Evolutionary conservation across 192 early-diverging fungal genomes (phyloP).

Genomic region (Backusella tuberculispora): DNA sequence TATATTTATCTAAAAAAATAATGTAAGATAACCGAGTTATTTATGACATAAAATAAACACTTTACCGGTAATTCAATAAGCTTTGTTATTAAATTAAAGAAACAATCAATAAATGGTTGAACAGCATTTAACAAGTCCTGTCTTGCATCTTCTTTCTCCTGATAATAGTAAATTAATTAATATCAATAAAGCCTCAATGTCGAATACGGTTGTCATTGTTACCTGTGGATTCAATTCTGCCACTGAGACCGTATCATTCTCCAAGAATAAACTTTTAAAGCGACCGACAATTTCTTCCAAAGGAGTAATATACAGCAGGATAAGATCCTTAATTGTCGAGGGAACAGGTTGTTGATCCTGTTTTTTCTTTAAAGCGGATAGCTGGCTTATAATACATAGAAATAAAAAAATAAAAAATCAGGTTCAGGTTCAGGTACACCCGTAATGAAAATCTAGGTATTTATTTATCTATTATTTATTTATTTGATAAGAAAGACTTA

Average conservation of each 20-base stretch:
- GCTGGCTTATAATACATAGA: conserved; percentile 14
- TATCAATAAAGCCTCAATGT: neutral
- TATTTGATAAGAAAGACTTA: conserved; percentile 26
- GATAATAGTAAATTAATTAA: neutral
- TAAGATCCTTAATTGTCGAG: conserved; percentile 6
- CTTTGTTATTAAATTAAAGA: conserved; percentile 44
- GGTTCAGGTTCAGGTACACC: neutral
- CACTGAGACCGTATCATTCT: neutral
- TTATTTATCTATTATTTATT: neutral
- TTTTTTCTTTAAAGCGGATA: conserved; percentile 18
- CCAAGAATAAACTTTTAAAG: conserved; percentile 19
- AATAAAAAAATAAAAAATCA: neutral
- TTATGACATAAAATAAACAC: neutral
- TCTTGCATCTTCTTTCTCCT: conserved; percentile 36
- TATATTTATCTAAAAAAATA: conserved; percentile 3
- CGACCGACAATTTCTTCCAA: conserved; percentile 20
- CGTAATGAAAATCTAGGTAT: neutral
- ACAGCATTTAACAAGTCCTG: conserved; percentile 43
- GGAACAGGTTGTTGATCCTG: neutral
- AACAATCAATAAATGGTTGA: conserved; percentile 46
- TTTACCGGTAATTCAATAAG: conserved; percentile 55
- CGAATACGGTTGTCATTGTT: neutral
- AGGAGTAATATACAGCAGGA: conserved; percentile 6
- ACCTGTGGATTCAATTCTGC: conserved; percentile 9
- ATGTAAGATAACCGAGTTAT: neutral